A percentile compares a stretch with the other conserved stretches of the same genome.
Evolutionary conservation across 768 basidiomycete species (phyloP).

Genomic region (Dioszegia aurantiaca): DNA sequence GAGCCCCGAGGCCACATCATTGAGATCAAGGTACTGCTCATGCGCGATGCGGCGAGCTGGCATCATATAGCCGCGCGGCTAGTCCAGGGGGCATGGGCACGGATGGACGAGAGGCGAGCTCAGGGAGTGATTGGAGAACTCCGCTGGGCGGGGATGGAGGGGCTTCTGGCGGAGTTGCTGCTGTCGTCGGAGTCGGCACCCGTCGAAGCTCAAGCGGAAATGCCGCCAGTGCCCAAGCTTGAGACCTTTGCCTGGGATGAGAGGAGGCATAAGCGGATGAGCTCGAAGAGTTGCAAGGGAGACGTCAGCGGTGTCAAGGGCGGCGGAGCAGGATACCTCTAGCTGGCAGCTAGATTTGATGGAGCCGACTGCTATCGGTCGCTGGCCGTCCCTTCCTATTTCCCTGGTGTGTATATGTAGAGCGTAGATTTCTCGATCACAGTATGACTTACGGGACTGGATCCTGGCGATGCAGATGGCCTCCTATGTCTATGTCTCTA

Average conservation of each 20-base stretch:
- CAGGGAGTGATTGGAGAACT: conserved; percentile 25
- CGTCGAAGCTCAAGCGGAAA: conserved; percentile 23
- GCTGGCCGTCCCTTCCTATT: no score
- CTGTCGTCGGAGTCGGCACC: conserved; percentile 18
- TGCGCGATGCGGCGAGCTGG: conserved; percentile 28
- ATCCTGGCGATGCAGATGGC: no score
- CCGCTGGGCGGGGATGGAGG: conserved; percentile 32
- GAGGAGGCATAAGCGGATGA: conserved; percentile 11
- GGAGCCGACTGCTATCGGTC: no score
- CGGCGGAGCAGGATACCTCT: conserved; percentile 4
- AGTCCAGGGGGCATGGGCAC: conserved; percentile 18
- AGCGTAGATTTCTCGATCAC: no score
- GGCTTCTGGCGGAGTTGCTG: conserved; percentile 17
- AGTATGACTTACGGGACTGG: no score
- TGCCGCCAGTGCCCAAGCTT: conserved; percentile 6
- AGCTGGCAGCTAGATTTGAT: background rate
- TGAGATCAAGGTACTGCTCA: conserved; percentile 25
- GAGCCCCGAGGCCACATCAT: conserved; percentile 6
- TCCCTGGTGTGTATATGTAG: no score
- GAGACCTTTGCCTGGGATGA: background rate
- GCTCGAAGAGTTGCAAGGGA: conserved; percentile 7
- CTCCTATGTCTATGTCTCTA: no score
- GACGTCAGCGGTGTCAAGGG: conserved; percentile 4
- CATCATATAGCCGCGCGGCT: conserved; percentile 25
- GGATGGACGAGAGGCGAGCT: conserved; percentile 13